phyloP scores from a whole-genome alignment of 192 early-diverging fungal species.

The Coemansia sp. region DNA sequence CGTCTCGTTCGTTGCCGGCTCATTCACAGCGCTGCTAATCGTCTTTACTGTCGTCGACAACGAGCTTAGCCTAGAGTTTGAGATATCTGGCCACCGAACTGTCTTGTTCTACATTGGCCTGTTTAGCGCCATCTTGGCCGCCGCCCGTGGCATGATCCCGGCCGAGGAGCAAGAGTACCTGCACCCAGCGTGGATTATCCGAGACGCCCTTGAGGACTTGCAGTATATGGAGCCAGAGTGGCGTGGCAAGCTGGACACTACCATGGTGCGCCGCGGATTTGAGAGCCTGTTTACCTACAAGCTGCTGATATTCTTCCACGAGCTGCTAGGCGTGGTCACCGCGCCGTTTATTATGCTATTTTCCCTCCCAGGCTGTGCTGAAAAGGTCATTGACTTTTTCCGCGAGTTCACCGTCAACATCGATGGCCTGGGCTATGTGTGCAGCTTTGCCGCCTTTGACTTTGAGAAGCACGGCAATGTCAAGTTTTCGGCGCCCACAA shows the following conservation, averaged over 20 bases:
- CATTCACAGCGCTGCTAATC: slow-evolving; percentile 83
- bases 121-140: slow-evolving; percentile 80
- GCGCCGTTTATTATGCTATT: slow-evolving; percentile 82
- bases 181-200: slow-evolving; percentile 77
- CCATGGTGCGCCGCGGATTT: slow-evolving; percentile 81
- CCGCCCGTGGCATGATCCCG: slow-evolving; percentile 73
- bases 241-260: slow-evolving; percentile 78
- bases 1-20: slow-evolving; percentile 83
- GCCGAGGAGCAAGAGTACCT: slow-evolving; percentile 77
- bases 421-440: slow-evolving; percentile 89
- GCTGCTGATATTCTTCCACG: slow-evolving; percentile 73
- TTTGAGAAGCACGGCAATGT: slow-evolving; percentile 87
- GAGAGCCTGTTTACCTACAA: slow-evolving; percentile 76
- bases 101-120: slow-evolving; percentile 94
- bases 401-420: slow-evolving; percentile 92
- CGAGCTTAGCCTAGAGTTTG: slow-evolving; percentile 84
- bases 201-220: slow-evolving; percentile 77
- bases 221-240: slow-evolving; percentile 90
- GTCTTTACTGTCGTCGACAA: slow-evolving; percentile 81
- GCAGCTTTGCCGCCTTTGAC: slow-evolving; percentile 96
- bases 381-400: slow-evolving; percentile 89
- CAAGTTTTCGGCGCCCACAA: slow-evolving; percentile 75
- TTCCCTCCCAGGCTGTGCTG: slow-evolving; percentile 72
- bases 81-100: slow-evolving; percentile 83
- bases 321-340: slow-evolving; percentile 76